Base-by-base conservation (phyloP, 1,284 basidiomycete species). In the Cutaneotrichosporon cyanovorans region DNA sequence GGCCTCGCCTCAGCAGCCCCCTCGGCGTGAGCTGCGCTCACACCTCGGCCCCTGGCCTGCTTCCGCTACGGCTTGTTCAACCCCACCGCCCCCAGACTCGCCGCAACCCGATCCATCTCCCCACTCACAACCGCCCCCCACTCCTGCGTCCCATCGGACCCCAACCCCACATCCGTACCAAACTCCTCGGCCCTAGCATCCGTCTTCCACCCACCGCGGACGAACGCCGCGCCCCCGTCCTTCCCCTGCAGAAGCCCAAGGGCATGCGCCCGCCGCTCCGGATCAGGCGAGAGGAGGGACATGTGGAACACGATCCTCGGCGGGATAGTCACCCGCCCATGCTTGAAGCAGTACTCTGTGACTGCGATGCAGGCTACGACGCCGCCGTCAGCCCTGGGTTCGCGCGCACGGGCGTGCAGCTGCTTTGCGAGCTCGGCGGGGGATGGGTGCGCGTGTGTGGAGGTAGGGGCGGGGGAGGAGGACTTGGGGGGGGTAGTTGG, bases 271-370 rank as follows among this genome's bases (percentile, higher is more conserved):
- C 56, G 56, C 37, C 50, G 44, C 22, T 46, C 45, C 25, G 51
- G 39, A 36, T 49, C 48, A 10, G 54, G 47, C 2, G 56, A 59
- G 23, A 56, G 50, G 31, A 61, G 50, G 25, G 55, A 33, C 23
- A 58, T 31, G 57, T 57, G 60, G 23, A 65, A 40, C 15, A 53
- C 65, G 42, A 67, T 55, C 31, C 65, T 54, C 10, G 86, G 86
- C 4, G 86, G 86, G 42, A 87, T 76, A 11, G 84, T 87, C 51
- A 87, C 79, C 1, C 85, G 76, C 0, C 81, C 83, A 36, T 78
- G 67, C 68, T 88, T 88, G 77, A 82, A 86, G 61, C 83, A 85
- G 43, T 80, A 65, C 53, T 81, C 78, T 32, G 81, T 81, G 40
- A 89, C 73, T 31, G 78, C 76, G 50, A 87, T 64, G 56, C 83